These are phyloP conservation scores for Candida coquimbonensis DNA, from an alignment of 805 yeast genomes.

Conservation along the genomic window DNA sequence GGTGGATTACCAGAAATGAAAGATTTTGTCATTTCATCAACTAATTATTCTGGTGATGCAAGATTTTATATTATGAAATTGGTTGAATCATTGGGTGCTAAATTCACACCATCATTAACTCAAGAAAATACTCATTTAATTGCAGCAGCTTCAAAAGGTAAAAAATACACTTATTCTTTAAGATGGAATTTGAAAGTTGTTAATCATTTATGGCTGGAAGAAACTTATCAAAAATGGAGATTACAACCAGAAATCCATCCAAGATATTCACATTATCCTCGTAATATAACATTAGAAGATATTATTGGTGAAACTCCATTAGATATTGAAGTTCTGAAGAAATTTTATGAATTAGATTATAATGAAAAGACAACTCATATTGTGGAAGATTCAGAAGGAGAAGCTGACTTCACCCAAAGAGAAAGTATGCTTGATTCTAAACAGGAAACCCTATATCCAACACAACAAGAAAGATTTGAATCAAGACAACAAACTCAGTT, in stretches of 20 bases:
- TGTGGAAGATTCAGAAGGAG: conserved; percentile 20
- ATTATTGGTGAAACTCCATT: conserved; percentile 47
- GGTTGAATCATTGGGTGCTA: conserved; percentile 66
- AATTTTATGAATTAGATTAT: conserved; percentile 29
- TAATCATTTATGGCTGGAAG: conserved; percentile 87
- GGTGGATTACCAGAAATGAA: conserved; percentile 47
- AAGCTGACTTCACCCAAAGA: background rate
- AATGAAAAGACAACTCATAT: conserved; percentile 12
- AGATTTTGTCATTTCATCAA: conserved; percentile 53
- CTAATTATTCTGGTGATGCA: conserved; percentile 84
- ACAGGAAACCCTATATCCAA: background rate
- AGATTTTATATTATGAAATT: conserved; percentile 62
- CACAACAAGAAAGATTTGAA: background rate
- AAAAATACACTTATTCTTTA: conserved; percentile 66
- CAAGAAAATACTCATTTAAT: conserved; percentile 65
- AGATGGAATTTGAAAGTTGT: conserved; percentile 62
- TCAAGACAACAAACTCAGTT: background rate
- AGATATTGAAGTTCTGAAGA: conserved; percentile 32
- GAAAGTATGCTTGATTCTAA: background rate
- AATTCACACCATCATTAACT: conserved; percentile 58
- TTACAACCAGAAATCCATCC: conserved; percentile 37
- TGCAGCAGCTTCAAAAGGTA: conserved; percentile 61
- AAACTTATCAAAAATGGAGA: conserved; percentile 59
- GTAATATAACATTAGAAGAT: conserved; percentile 34
- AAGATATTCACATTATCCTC: conserved; percentile 42